phyloP scores from a whole-genome alignment of 192 early-diverging fungal genomes.

The Rhizophlyctis rosea region DNA sequence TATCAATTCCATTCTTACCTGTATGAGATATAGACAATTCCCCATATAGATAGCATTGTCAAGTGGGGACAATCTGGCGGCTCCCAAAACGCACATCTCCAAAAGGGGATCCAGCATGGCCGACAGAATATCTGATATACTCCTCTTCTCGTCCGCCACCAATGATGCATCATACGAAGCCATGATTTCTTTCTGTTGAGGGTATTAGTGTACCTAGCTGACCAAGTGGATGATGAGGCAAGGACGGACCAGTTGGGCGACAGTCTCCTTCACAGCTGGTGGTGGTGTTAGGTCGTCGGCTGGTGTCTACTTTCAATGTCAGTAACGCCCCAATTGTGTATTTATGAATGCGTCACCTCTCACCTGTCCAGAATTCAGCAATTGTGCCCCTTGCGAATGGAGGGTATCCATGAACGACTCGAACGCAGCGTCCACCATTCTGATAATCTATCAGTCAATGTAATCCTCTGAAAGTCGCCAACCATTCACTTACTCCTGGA shows the following conservation, averaged over 20 bases:
- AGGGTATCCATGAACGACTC: slow-evolving; percentile 57
- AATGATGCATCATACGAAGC: slow-evolving; percentile 77
- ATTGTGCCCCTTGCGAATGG: slow-evolving; percentile 45
- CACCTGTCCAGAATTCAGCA: slow-evolving; percentile 49
- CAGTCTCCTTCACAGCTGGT: slow-evolving; percentile 61
- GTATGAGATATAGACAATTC: slow-evolving; percentile 72
- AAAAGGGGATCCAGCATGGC: slow-evolving; percentile 71
- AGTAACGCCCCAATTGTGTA: too few relatives aligned
- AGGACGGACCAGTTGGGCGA: slow-evolving; percentile 56
- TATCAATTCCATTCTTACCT: too few relatives aligned
- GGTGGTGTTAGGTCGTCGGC: slow-evolving; percentile 58
- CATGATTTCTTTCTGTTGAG: slow-evolving; percentile 71
- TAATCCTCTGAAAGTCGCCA: too few relatives aligned
- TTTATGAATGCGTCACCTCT: too few relatives aligned
- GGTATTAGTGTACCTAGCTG: neutral
- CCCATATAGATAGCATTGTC: slow-evolving; percentile 71
- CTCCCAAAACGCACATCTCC: slow-evolving; percentile 64
- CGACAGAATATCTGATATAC: slow-evolving; percentile 65
- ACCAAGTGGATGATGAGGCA: neutral
- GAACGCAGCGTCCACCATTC: slow-evolving; percentile 53
- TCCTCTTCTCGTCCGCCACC: slow-evolving; percentile 44
- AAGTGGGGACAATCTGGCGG: slow-evolving; percentile 42
- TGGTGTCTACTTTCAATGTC: too few relatives aligned
- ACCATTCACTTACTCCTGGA: slow-evolving; percentile 57
- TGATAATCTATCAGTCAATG: slow-evolving; percentile 21